These are phyloP conservation scores for Cronartium ribicola DNA, from an alignment of 1,284 basidiomycete species.

Conservation along the genomic window DNA sequence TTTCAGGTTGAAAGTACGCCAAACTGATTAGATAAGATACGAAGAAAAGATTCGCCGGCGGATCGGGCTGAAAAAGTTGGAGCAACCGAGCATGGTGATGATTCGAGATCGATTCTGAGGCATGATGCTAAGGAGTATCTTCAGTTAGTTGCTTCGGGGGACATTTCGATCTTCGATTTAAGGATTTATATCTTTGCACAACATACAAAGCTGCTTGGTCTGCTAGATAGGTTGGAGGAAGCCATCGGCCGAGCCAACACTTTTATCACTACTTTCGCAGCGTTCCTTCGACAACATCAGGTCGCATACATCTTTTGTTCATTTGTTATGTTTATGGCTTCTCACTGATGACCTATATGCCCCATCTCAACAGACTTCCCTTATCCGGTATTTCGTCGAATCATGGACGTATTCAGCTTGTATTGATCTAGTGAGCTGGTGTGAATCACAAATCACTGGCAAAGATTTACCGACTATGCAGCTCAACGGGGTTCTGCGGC, in stretches of 20 bases:
- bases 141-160: slow-evolving; percentile 80
- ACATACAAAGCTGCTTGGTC: slow-evolving; percentile 72
- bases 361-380: slow-evolving; percentile 9
- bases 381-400: slow-evolving; percentile 54
- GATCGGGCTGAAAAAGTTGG: slow-evolving; percentile 80
- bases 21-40: slow-evolving; percentile 67
- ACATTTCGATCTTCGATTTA: slow-evolving; percentile 90
- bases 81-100: slow-evolving; percentile 53
- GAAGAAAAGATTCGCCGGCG: slow-evolving; percentile 58
- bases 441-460: slow-evolving; percentile 70
- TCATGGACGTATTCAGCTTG: slow-evolving; percentile 92
- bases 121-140: slow-evolving; percentile 76
- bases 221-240: slow-evolving; percentile 65
- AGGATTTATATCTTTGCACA: slow-evolving; percentile 83
- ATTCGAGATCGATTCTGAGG: slow-evolving; percentile 52
- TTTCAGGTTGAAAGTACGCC: not conserved
- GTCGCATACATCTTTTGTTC: too few relatives aligned
- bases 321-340: too few relatives aligned
- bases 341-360: not conserved
- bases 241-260: slow-evolving; percentile 64
- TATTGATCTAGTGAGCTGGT: slow-evolving; percentile 76
- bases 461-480: slow-evolving; percentile 46
- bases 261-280: slow-evolving; percentile 77
- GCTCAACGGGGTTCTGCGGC: slow-evolving; percentile 56
- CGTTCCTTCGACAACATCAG: slow-evolving; percentile 68